Conservation (phyloP, 2,329 filamentous ascomycete species). For the Penicillium sp. region DNA sequence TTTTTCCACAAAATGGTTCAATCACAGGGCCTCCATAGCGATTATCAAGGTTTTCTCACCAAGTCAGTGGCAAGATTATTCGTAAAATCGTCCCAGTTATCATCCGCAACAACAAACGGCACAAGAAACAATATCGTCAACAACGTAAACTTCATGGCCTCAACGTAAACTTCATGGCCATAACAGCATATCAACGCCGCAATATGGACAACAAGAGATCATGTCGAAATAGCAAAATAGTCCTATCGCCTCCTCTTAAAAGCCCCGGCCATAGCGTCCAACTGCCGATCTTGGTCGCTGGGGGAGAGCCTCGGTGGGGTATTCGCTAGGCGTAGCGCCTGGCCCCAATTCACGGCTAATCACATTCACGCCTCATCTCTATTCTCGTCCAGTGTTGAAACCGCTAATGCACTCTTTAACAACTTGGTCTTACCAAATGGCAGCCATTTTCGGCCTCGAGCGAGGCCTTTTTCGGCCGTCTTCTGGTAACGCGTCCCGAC, state of each 20-base stretch:
- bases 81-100: conserved; percentile 43
- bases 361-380: neutral
- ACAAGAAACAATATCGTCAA: conserved; percentile 21
- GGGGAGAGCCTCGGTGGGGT: neutral
- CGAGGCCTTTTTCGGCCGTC: no score
- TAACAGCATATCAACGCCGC: neutral
- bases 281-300: neutral
- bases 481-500: no score
- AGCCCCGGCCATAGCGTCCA: neutral
- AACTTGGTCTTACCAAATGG: no score
- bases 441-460: no score
- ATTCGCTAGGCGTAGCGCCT: neutral
- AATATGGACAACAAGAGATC: neutral
- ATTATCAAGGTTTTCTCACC: conserved; percentile 25
- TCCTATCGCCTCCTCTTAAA: neutral
- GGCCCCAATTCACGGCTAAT: conserved; percentile 3
- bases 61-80: conserved; percentile 47
- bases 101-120: conserved; percentile 29
- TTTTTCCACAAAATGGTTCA: neutral
- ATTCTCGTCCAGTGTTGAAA: neutral
- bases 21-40: neutral
- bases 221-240: neutral
- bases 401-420: neutral
- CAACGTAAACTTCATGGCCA: neutral
- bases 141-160: neutral